These are phyloP conservation scores for Ensete ventricosum DNA, from an alignment of 176 grass and related monocot genomes.

Conservation along the genomic window DNA sequence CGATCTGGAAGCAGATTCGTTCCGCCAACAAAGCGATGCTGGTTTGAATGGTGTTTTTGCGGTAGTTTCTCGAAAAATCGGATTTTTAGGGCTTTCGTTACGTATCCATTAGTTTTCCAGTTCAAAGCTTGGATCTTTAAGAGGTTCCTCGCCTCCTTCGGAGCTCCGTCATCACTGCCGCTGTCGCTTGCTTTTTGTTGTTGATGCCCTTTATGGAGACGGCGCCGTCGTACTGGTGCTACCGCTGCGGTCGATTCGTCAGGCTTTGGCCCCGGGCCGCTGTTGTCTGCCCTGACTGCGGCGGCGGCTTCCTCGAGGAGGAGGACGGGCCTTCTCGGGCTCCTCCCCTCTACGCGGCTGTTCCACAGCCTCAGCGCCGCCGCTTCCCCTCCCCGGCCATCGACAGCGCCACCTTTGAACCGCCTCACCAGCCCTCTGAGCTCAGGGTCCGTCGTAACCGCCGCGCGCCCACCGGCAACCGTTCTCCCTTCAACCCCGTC, in stretches of 20 bases:
- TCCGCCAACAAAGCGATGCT: too few relatives aligned
- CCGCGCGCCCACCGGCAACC: background rate
- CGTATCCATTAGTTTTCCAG: too few relatives aligned
- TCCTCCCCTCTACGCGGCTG: background rate
- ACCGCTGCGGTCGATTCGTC: background rate
- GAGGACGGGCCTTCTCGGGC: background rate
- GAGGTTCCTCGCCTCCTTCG: too few relatives aligned
- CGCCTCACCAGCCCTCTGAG: background rate
- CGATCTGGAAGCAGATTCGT: too few relatives aligned
- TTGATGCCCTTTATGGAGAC: background rate
- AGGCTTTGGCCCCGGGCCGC: background rate
- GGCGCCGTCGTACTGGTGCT: background rate
- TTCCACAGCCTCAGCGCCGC: background rate
- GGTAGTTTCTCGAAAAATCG: too few relatives aligned
- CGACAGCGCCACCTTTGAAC: background rate
- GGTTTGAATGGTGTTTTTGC: too few relatives aligned
- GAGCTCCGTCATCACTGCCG: too few relatives aligned
- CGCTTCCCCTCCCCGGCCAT: background rate
- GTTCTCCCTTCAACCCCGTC: slow-evolving; percentile 7
- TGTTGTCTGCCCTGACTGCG: background rate
- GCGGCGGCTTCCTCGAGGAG: background rate
- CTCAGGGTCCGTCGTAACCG: background rate
- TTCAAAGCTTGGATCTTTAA: too few relatives aligned
- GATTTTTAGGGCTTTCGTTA: too few relatives aligned
- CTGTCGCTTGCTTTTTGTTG: too few relatives aligned